Base-by-base conservation (phyloP, 2,329 filamentous ascomycete species). In the Dothideomycetidae sp. region DNA sequence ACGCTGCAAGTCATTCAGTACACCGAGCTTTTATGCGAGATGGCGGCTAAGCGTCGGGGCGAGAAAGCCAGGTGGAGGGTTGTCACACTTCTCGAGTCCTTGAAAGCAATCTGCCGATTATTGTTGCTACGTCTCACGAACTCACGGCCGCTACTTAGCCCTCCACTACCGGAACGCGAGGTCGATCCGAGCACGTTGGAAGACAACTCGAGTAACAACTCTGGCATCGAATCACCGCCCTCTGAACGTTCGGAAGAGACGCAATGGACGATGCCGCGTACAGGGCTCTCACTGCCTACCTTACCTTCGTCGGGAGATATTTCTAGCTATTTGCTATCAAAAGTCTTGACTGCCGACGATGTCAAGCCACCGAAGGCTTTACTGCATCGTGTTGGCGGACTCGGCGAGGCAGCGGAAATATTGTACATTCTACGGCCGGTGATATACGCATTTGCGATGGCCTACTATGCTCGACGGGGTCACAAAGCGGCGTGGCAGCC, bases 1-100 rank as follows among this genome's bases (percentile, higher is more conserved):
- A 65, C 85, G 3, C 64, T 98, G 33, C 84, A 93, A 55, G 80
- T 93, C 61, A 81, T 94, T 16, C 81, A 90, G 48, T 96, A 96
- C 54, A 93, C 86, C 0, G 84, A 98, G 61, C 66, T 98, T 18
- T 63, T 98, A n/a, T 90, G 88, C 71, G 90, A 98, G 57, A 98
- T 98, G 90, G 74, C 81, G 17, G 86, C 86, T 17, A 92, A 93
- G 60, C 72, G 88, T 33, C 77, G 77, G 44, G 81, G 83, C 12
- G 85, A 92, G 57, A 75, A 72, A 51, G 61, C 78, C 16, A 74
- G 85, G 18, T 98, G 90, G 90, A 76, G 82, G 36, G 75, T 92
- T 0, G 75, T 96, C 4, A 76, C 96, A 9, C 54, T 92, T 3
- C 66, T 98, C 14, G 90, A 98, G 60, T 70, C 74, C 1, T 65